Base-by-base conservation (phyloP, 2,329 filamentous ascomycete genomes). In the Trichoderma sp. region DNA sequence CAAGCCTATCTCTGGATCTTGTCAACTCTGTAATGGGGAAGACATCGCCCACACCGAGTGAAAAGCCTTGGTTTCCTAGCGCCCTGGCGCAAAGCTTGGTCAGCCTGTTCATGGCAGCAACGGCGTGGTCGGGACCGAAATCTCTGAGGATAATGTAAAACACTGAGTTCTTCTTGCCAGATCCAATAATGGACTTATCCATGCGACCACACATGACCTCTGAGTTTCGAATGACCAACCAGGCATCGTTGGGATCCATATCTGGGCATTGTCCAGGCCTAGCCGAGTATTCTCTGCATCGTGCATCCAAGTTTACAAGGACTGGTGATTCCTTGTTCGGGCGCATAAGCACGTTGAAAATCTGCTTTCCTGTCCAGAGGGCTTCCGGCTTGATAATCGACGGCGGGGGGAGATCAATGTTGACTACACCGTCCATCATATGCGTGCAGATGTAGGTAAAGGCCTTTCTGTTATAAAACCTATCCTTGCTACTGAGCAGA, bases 121-220 rank as follows among this genome's bases (percentile, higher is more conserved):
- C 94, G 8, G 96, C 94, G 68, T 92, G 90, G 66, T 97, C 91
- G 1, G 94, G 92, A 0, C 96, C 96, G 75, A 92, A 99, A 82
- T 99, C 96, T 83, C 96, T 88, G 74, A 98, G 88, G 77, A 99
- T 95, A 68, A 98, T 91, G 76, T 97, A 99, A 77, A 98, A 99
- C 24, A 99, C 90, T 0, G 94, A 97, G 78, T 97, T 95, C 77
- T 99, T 99, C 83, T 98, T 98, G 74, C 96, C 96, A 6, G 93
- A 90, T 74, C 96, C 96, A n/a, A 99, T 93, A 0, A 94, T 98
- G 1, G 93, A 92, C 81, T 99, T 99, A 83, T 99, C 96, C 94
- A 98, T 97, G 70, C 91, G 88, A 70, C 96, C 96, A 76, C 95
- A 98, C 92, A 99, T 97, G 71, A 98, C 90, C 78, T 97, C 94